Conservation (phyloP, 106 monocot genomes). For the Triglochin maritima region DNA sequence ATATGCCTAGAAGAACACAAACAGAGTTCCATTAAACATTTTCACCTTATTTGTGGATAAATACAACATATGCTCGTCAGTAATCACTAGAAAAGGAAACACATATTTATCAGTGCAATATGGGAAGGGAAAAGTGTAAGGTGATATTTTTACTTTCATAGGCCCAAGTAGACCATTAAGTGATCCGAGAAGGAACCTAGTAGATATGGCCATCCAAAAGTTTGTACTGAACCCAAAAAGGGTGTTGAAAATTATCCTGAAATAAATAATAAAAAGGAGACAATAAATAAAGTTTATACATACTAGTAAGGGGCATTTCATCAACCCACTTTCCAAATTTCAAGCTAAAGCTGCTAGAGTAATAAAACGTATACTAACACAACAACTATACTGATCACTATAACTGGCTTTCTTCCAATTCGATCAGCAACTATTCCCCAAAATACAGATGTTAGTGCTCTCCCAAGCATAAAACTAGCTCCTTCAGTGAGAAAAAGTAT, state of each 20-base stretch:
- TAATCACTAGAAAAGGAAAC: neutral
- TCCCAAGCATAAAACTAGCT: constrained; percentile 81
- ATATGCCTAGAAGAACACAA: constrained; percentile 45
- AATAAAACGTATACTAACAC: constrained; percentile 37
- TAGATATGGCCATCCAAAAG: constrained; percentile 88
- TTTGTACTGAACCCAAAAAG: constrained; percentile 72
- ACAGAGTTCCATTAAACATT: neutral
- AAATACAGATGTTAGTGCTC: constrained; percentile 61
- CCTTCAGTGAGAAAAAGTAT: constrained; percentile 28
- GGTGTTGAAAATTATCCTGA: constrained; percentile 72
- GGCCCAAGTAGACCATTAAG: constrained; percentile 75
- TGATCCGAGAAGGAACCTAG: constrained; percentile 74
- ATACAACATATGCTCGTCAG: neutral
- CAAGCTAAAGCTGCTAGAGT: too few species aligned
- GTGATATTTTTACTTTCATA: constrained; percentile 35
- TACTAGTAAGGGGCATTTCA: too few species aligned
- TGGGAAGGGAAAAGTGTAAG: too few species aligned
- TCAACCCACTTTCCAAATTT: too few species aligned
- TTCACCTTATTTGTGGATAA: too few species aligned
- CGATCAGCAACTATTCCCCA: constrained; percentile 81
- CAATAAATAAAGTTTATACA: neutral
- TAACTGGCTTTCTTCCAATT: constrained; percentile 79
- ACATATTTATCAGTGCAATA: neutral
- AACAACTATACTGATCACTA: constrained; percentile 43
- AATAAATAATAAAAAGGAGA: constrained; percentile 2